Evolutionary conservation across 495 filamentous ascomycete species (phyloP), one percentile per base, ranked within the genome.

Genomic region (Cercophora scortea): DNA sequence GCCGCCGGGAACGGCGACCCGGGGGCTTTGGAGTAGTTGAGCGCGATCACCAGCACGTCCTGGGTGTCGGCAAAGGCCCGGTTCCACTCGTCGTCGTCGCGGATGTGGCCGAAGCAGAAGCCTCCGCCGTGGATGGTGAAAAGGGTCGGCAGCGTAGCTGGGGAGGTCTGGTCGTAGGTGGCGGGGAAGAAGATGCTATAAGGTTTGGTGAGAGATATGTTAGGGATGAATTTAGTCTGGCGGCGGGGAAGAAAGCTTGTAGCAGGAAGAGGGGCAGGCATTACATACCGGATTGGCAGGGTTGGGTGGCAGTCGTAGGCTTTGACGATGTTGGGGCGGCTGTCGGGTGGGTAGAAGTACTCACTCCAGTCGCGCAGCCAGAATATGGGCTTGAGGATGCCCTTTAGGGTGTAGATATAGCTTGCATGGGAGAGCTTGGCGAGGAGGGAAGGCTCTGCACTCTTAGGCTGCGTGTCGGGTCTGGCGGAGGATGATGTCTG

Each of bases 31-130:
- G 61, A 62, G 46, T 70, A 70, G 52, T 64, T 60, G 34, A 70
- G 60, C 1, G 55, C 55, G 47, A 70, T 41, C 9, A 70, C 67
- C 3, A 68, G 58, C n/a, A 59, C 40, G 39, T 59, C 48, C 45
- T 64, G 49, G 52, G 51, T 50, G 43, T 57, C 59, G 40, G 67
- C 65, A 42, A 68, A 70, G 33, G 51, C 53, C 18, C 54, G 55
- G 47, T 70, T 70, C 67, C 67, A 68, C 13, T 40, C 62, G 53
- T 70, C 67, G 52, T 66, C 61, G 49, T 68, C 61, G 32, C 52
- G 46, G 19, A 49, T 8, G 6, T 50, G 41, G 32, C 68, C 65
- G 40, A 70, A 17, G 50, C 64, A 68, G 53, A 66, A 71, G 6
- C 66, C 68, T 42, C 68, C 66, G 48, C 68, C 68, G 35, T 69